These are phyloP conservation scores for Barnettozyma vustinii DNA, from an alignment of 805 yeast genomes.

Conservation along the genomic window DNA sequence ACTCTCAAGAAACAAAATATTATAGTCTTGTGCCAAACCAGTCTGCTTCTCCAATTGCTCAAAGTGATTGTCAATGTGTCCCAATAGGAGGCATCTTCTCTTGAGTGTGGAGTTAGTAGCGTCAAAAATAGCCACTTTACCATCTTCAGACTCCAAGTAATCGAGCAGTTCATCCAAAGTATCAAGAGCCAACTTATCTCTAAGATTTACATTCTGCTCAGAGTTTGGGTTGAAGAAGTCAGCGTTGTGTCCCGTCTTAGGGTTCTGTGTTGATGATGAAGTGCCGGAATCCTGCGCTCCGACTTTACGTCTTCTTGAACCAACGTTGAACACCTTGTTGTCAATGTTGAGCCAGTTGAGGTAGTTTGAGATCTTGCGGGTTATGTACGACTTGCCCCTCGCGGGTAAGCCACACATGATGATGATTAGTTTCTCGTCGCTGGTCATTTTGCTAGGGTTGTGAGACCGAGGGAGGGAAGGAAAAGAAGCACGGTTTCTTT, in stretches of 20 bases:
- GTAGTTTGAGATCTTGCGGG: constrained; percentile 57
- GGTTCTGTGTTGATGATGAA: background rate
- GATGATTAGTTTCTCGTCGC: constrained; percentile 43
- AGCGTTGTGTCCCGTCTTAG: constrained; percentile 12
- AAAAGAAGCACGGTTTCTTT: background rate
- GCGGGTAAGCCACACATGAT: constrained; percentile 76
- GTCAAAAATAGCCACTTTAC: constrained; percentile 45
- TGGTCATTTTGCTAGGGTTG: background rate
- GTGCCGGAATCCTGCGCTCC: constrained; percentile 4
- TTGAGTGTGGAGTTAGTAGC: constrained; percentile 45
- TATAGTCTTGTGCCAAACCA: constrained; percentile 26
- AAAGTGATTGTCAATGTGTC: constrained; percentile 30
- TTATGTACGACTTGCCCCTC: constrained; percentile 64
- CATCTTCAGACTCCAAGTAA: constrained; percentile 29
- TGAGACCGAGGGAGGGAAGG: no score
- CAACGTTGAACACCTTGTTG: constrained; percentile 63
- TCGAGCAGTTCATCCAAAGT: constrained; percentile 35
- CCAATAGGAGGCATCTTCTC: constrained; percentile 32
- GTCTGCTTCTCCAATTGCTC: constrained; percentile 34
- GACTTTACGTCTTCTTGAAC: constrained; percentile 49
- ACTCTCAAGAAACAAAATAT: constrained; percentile 37
- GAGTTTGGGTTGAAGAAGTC: constrained; percentile 37
- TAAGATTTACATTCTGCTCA: constrained; percentile 28
- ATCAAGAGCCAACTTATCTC: constrained; percentile 43
- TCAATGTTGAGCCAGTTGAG: constrained; percentile 61